Evolutionary conservation across 345 rosid genomes (phyloP).

Genomic region (Isatis tinctoria): DNA sequence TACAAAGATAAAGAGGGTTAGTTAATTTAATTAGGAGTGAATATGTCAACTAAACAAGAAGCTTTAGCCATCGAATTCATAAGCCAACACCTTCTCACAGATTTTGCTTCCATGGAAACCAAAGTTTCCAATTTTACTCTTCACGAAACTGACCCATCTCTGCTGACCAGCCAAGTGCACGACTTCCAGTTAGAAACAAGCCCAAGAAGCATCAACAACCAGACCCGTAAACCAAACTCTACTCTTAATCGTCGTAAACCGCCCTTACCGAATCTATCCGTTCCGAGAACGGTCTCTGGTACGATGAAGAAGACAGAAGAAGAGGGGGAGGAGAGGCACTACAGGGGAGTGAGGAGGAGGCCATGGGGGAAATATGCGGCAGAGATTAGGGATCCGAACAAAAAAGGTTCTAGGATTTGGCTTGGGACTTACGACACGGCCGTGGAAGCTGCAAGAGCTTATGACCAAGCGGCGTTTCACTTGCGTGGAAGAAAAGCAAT

Average conservation of each 20-base stretch:
- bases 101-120: constrained; percentile 40
- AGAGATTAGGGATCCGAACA: constrained; percentile 87
- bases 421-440: constrained; percentile 87
- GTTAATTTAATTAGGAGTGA: constrained; percentile 2
- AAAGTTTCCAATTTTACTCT: constrained; percentile 26
- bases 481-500: constrained; percentile 89
- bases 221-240: constrained; percentile 31
- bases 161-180: background rate
- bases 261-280: constrained; percentile 31
- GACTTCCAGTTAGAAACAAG: background rate
- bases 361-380: constrained; percentile 96
- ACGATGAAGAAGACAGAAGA: background rate
- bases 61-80: constrained; percentile 51
- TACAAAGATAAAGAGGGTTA: background rate
- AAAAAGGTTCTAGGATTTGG: constrained; percentile 83
- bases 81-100: constrained; percentile 59
- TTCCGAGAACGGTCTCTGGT: background rate
- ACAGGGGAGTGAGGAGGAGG: constrained; percentile 79
- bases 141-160: background rate
- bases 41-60: constrained; percentile 36
- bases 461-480: constrained; percentile 77
- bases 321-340: constrained; percentile 45
- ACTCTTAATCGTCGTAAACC: constrained; percentile 68
- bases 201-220: constrained; percentile 10
- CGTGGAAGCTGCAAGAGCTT: constrained; percentile 84